These are phyloP conservation scores for Taphrina flavorubra DNA, from an alignment of 1,139 yeast species.

Conservation along the genomic window DNA sequence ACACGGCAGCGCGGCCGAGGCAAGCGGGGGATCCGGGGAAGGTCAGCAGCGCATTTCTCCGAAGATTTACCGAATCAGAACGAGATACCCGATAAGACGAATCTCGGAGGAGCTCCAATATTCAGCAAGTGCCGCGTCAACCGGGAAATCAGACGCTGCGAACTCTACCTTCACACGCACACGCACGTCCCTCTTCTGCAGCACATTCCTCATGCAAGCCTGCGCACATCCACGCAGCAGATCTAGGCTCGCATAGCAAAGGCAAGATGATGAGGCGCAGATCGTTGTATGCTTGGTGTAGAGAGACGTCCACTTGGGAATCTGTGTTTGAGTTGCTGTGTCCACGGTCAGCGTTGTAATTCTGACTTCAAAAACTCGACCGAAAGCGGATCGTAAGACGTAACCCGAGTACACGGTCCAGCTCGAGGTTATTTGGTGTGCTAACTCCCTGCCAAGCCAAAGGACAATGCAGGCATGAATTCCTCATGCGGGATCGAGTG, in stretches of 20 bases:
- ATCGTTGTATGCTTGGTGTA: too few species aligned
- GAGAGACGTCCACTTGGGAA: too few species aligned
- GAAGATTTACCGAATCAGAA: too few species aligned
- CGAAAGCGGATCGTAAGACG: slow-evolving; percentile 1
- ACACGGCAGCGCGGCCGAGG: too few species aligned
- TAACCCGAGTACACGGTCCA: not conserved
- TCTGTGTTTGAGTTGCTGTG: not conserved
- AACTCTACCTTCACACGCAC: too few species aligned
- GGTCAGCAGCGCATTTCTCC: too few species aligned
- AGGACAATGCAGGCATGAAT: not conserved
- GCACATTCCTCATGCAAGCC: slow-evolving; percentile 9
- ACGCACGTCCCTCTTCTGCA: not conserved
- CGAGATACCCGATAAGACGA: too few species aligned
- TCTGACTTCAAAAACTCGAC: not conserved
- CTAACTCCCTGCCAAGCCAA: not conserved
- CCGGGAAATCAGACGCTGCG: too few species aligned
- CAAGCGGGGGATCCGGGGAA: too few species aligned
- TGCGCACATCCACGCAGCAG: slow-evolving; percentile 62
- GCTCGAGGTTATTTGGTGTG: not conserved
- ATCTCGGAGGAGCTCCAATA: too few species aligned
- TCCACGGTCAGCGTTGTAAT: not conserved
- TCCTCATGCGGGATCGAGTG: slow-evolving; percentile 3
- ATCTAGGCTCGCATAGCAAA: slow-evolving; percentile 91
- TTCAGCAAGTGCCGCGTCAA: too few species aligned
- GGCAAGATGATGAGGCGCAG: slow-evolving; percentile 50